These are phyloP conservation scores for Elsinoe ampelina DNA, from an alignment of 2,329 filamentous ascomycete species.

Conservation along the genomic window DNA sequence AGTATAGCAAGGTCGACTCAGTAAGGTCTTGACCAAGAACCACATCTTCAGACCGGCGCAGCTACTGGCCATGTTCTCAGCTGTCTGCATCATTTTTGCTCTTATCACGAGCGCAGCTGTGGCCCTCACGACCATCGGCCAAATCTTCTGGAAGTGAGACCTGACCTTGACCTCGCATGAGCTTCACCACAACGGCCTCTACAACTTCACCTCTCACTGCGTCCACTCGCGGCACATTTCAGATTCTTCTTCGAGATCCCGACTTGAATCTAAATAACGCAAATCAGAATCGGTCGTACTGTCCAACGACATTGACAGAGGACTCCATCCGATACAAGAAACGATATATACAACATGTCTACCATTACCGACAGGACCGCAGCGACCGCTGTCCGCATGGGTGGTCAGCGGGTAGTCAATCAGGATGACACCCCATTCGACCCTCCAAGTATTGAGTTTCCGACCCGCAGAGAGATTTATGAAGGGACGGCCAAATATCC, in stretches of 20 bases:
- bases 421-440: background rate
- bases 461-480: background rate
- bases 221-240: background rate
- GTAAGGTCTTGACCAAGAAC: too few relatives aligned
- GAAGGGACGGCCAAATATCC: background rate
- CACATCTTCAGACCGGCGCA: background rate
- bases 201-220: too few relatives aligned
- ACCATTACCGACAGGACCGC: background rate
- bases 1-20: too few relatives aligned
- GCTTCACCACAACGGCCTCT: background rate
- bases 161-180: background rate
- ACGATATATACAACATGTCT: background rate
- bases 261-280: background rate
- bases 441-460: background rate
- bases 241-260: too few relatives aligned
- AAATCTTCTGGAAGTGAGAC: slow-evolving; percentile 2
- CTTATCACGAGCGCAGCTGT: background rate
- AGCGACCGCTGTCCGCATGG: too few relatives aligned
- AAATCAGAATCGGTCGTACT: background rate
- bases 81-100: background rate
- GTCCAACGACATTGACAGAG: background rate
- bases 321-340: background rate
- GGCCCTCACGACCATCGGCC: slow-evolving; percentile 5
- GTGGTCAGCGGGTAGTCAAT: too few relatives aligned
- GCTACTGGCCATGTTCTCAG: background rate